These are phyloP conservation scores for Fusarium irregulare DNA, from an alignment of 2,329 filamentous ascomycete genomes.

Conservation along the genomic window DNA sequence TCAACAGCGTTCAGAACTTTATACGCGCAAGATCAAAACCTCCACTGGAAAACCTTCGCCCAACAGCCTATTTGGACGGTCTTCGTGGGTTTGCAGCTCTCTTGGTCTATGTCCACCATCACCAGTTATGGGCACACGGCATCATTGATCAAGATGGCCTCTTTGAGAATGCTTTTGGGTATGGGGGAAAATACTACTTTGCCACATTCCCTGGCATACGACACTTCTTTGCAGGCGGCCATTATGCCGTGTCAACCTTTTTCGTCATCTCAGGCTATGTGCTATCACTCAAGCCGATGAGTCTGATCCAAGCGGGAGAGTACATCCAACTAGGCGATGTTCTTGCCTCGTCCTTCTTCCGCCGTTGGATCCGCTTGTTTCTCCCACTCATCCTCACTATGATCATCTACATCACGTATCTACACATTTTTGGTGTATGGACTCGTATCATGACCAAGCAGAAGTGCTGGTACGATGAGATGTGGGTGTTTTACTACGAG, in stretches of 20 bases:
- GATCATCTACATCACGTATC: constrained; percentile 61
- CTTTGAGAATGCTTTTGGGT: constrained; percentile 66
- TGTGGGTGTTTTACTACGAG: constrained; percentile 64
- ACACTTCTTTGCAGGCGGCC: constrained; percentile 69
- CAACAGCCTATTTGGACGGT: constrained; percentile 71
- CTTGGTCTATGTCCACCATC: constrained; percentile 72
- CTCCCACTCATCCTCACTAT: constrained; percentile 66
- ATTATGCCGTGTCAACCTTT: constrained; percentile 68
- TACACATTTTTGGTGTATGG: constrained; percentile 64
- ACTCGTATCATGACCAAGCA: constrained; percentile 53
- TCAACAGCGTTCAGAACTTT: constrained; percentile 19
- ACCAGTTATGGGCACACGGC: constrained; percentile 68
- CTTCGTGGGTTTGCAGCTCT: constrained; percentile 75
- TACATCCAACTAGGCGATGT: constrained; percentile 56
- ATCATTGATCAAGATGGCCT: constrained; percentile 50
- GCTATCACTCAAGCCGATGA: constrained; percentile 62
- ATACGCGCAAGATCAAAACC: constrained; percentile 32
- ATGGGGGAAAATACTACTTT: constrained; percentile 61
- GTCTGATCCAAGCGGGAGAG: constrained; percentile 59
- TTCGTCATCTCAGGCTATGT: constrained; percentile 70
- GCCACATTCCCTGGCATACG: constrained; percentile 67
- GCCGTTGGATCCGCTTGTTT: constrained; percentile 62
- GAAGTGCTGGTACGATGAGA: constrained; percentile 58
- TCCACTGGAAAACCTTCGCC: constrained; percentile 50
- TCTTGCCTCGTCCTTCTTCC: constrained; percentile 60